These are phyloP conservation scores for Blastobotrys buckinghamii DNA, from an alignment of 1,139 yeast genomes.

Conservation along the genomic window DNA sequence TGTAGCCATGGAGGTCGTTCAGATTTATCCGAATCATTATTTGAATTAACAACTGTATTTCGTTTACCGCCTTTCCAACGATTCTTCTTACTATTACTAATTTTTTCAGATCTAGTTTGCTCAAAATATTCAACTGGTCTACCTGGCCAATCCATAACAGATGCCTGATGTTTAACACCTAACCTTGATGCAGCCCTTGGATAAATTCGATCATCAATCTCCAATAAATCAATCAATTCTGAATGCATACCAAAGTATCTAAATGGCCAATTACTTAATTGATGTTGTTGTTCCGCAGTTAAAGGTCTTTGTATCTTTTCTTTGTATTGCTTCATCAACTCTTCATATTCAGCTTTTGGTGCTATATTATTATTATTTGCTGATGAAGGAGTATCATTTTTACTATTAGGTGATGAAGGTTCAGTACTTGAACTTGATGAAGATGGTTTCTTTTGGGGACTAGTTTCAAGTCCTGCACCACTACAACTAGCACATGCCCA, in stretches of 20 bases:
- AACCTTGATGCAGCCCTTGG: constrained; percentile 77
- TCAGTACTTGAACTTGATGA: constrained; percentile 1
- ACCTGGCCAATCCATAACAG: constrained; percentile 62
- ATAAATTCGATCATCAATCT: constrained; percentile 71
- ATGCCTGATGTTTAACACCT: constrained; percentile 71
- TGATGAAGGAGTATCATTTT: constrained; percentile 3
- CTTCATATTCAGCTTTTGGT: constrained; percentile 53
- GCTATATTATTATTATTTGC: constrained; percentile 7
- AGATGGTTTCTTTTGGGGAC: constrained; percentile 11
- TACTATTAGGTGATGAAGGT: constrained; percentile 5
- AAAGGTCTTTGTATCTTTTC: constrained; percentile 20
- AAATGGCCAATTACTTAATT: constrained; percentile 54
- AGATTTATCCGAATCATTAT: constrained; percentile 28
- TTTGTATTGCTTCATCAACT: constrained; percentile 44
- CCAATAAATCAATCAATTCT: constrained; percentile 70
- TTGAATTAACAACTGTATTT: background rate
- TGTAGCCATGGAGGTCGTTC: constrained; percentile 73
- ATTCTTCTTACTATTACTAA: background rate
- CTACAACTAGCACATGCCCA: constrained; percentile 88
- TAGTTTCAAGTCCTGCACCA: constrained; percentile 28
- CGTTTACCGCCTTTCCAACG: background rate
- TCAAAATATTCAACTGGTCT: constrained; percentile 69
- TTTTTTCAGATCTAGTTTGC: constrained; percentile 10
- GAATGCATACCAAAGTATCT: constrained; percentile 77
- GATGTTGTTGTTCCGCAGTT: constrained; percentile 34